Base-by-base conservation (phyloP, 2,329 filamentous ascomycete species). In the Thielaviopsis cerberus region DNA sequence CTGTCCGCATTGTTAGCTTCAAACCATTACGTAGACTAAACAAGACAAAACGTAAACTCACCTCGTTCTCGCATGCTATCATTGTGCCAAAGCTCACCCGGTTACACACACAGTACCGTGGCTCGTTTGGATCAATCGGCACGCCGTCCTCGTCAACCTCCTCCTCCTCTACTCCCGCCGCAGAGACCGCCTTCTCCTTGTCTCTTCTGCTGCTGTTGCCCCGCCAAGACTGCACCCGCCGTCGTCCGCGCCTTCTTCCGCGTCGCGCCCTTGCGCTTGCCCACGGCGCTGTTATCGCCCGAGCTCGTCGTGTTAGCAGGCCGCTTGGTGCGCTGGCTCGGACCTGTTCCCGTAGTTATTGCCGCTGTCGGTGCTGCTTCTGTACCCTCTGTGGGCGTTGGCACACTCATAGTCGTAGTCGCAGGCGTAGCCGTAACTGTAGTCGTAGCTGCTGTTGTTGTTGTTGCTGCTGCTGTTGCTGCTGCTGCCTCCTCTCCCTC, bases 21-120 rank as follows among this genome's bases (percentile, higher is more conserved):
- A 26, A 53, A 4, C 48, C 26, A 57, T n/a, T n/a, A n/a, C n/a
- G n/a, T n/a, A n/a, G n/a, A n/a, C n/a, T n/a, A 54, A 20, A 48
- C 50, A 59, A 54, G 52, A 57, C 57, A 61, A 50, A n/a, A 13
- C 34, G 51, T 45, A 45, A 30, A 60, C 81, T 79, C 72, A 86
- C 83, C 69, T 87, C 83, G 65, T 88, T 88, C 65, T 91, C 86
- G 69, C 87, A 92, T 61, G 81, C 79, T 67, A 92, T 87, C 87
- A 92, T 92, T 22, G 78, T 82, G 57, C 87, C 87, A 66, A 83
- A 90, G 67, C 85, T 88, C 57, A 92, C 85, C 59, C 86, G 76
- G 64, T 87, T 85, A 69, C 87, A 92, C 57, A 84, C 69, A 66
- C 87, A 92, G 68, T 92, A 92, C 62, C 80, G 74, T 50, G 82